phyloP scores from a whole-genome alignment of 495 filamentous ascomycete genomes.

The Ascodesmis nigricans region DNA sequence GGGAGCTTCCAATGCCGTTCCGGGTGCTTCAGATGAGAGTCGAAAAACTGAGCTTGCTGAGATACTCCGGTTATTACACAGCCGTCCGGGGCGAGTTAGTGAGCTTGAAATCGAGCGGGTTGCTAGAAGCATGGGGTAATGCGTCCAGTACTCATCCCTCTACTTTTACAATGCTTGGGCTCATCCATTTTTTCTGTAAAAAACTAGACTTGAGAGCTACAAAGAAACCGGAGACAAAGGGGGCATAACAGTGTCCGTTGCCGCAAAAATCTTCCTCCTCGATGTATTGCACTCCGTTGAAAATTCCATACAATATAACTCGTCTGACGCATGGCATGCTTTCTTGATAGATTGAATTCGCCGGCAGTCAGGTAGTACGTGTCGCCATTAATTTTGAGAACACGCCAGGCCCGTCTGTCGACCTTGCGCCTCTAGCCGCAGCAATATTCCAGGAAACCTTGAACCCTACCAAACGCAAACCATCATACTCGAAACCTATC shows the following conservation, averaged over 20 bases:
- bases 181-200: too few species aligned
- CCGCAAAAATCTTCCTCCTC: constrained; percentile 16
- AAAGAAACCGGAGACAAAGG: constrained; percentile 31
- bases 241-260: constrained; percentile 21
- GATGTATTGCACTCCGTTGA: too few species aligned
- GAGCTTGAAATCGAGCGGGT: constrained; percentile 55
- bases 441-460: constrained; percentile 34
- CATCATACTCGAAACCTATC: constrained; percentile 23
- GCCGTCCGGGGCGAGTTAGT: not conserved
- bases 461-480: constrained; percentile 13
- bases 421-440: constrained; percentile 16
- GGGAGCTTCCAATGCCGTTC: constrained; percentile 5
- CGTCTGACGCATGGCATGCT: too few species aligned
- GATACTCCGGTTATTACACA: constrained; percentile 15
- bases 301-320: too few species aligned
- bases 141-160: too few species aligned
- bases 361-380: constrained; percentile 14
- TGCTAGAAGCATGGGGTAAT: constrained; percentile 40
- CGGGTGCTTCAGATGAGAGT: constrained; percentile 12
- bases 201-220: constrained; percentile 54
- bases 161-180: too few species aligned
- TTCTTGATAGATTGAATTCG: constrained; percentile 23
- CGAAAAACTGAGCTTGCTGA: constrained; percentile 20
- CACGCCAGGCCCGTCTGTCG: constrained; percentile 14
- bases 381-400: constrained; percentile 20